Evolutionary conservation across 768 basidiomycete genomes (phyloP), one percentile per base, ranked within the genome.

Genomic region (Russula sp.): DNA sequence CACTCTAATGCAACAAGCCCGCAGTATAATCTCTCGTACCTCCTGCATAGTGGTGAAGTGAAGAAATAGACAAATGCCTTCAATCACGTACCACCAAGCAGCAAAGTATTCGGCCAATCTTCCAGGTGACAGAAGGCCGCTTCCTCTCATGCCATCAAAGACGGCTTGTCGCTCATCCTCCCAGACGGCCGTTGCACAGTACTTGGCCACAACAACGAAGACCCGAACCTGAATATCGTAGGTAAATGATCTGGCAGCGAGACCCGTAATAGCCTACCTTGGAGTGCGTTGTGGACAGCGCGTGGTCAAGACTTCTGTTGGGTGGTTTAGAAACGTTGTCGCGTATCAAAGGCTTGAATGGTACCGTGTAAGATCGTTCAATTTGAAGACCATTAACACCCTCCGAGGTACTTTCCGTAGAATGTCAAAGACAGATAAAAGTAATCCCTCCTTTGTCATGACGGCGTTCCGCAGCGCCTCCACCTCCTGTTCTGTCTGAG

Each of bases 191-290:
- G 77, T 78, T 54, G 84, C 79, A 70, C 95, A 97, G 73, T 90
- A 96, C 69, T 90, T 87, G 7, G 93, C 94, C 16, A 89, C 88
- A 60, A 98, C 88, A 36, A 98, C 71, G 73, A 98, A 98, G 70
- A 98, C 85, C 20, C 96, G 88, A 60, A 86, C 79, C 80, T 91
- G 71, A 16, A 71, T 69, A 50, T 71, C 67, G 36, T 36, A 13
- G 3, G 66, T 20, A 48, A 51, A 54, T 54, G 56, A 18, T 11
- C 41, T 20, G 41, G 58, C 16, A 13, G 16, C 45, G 43, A 3
- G 25, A 20, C 42, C 7, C 42, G 20, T 35, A 34, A 59, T 39
- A 43, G 63, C 78, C 52, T 67, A 85, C 88, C 70, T 83, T 85
- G 6, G 90, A 87, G 73, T 93, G 81, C 7, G 96, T 98, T 0